Base-by-base conservation (phyloP, 1,284 basidiomycete species). In the Boletus sp. region DNA sequence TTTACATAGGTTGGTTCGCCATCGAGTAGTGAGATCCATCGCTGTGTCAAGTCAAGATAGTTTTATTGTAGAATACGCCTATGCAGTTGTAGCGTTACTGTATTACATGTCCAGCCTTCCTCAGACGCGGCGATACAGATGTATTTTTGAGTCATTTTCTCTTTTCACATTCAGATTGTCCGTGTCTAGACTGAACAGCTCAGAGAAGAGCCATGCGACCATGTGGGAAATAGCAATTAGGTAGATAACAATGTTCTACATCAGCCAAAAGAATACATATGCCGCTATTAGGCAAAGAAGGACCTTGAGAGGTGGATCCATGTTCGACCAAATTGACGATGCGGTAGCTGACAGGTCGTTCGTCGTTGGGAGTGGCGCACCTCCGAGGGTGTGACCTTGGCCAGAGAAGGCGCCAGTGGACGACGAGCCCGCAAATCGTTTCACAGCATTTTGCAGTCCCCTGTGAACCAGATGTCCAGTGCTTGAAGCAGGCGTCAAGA, bases 321-420 rank as follows among this genome's bases (percentile, higher is more conserved):
- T 61, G 48, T 77, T 75, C 13, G 70, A 51, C 61, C 61, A 64
- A 27, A 43, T 22, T 4, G 57, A 60, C 4, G 41, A 64, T 30
- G 77, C 63, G 8, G 61, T 66, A n/a, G 61, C 64, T 6, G 60
- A 52, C 1, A 67, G 62, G 35, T 71, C 67, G 30, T 65, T 61
- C 23, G 61, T 52, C 26, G 67, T 65, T 9, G 57, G 37, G 10
- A 65, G 23, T 0, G 62, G 37, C 2, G 71, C 66, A 23, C 77
- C 77, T 27, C 81, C 82, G 2, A 91, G 71, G 8, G 82, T 88
- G 16, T 84, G 81, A 20, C 87, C 87, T 59, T 76, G 76, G 7
- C 88, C 87, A n/a, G 78, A 62, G 61, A 90, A 90, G 41, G 73
- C 66, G 19, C 66, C 56, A 3, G 71, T 53, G 8, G 68, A 56